A percentile compares a stretch with the other conserved stretches of the same genome.
Conservation (phyloP, 331 rosid species). For the Saraca asoca region DNA sequence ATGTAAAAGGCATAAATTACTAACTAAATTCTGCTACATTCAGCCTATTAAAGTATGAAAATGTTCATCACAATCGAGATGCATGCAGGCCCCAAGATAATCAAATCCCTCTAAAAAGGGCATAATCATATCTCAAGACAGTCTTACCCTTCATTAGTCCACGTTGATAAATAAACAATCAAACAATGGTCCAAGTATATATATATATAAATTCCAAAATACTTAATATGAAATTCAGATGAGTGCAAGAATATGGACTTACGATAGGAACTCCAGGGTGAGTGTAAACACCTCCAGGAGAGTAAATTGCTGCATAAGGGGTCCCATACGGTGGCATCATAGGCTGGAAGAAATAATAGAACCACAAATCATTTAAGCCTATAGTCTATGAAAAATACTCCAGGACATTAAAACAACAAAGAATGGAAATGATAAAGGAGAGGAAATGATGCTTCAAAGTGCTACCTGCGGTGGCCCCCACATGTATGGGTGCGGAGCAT, state of each 20-base stretch:
- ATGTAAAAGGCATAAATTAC: conserved; percentile 1
- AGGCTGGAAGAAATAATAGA: conserved; percentile 59
- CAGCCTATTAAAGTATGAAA: conserved; percentile 21
- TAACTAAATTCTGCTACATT: conserved; percentile 24
- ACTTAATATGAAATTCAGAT: neutral
- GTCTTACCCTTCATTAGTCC: neutral
- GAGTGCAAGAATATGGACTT: conserved; percentile 40
- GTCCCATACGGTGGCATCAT: conserved; percentile 92
- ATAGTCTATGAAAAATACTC: conserved; percentile 10
- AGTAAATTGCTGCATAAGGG: conserved; percentile 83
- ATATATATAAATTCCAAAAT: neutral
- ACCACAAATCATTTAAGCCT: conserved; percentile 28
- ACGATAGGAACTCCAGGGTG: conserved; percentile 83
- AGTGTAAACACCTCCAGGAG: conserved; percentile 82
- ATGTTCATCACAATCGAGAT: conserved; percentile 18
- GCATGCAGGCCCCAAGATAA: conserved; percentile 7
- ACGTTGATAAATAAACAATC: conserved; percentile 25
- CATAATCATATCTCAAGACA: neutral
- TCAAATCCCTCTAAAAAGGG: neutral
- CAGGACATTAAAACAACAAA: conserved; percentile 3
- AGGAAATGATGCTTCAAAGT: conserved; percentile 23
- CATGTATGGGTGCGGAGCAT: conserved; percentile 89
- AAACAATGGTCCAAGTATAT: conserved; percentile 9
- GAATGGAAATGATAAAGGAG: conserved; percentile 25
- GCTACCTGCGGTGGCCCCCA: conserved; percentile 97